A percentile compares a stretch with the other conserved stretches of the same genome.
Evolutionary conservation across 1,139 yeast genomes (phyloP).

Genomic region (Sugiyamaella novakii): DNA sequence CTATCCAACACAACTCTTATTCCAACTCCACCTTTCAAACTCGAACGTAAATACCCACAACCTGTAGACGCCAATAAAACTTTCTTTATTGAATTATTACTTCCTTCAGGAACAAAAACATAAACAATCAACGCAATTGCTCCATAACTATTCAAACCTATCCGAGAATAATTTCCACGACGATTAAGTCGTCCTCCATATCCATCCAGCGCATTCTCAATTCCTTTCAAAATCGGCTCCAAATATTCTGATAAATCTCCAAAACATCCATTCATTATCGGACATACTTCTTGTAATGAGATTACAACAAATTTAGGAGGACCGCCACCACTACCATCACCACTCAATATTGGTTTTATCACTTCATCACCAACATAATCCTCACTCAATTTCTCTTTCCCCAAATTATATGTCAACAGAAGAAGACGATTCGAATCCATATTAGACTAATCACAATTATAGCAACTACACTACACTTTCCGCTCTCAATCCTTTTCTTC

Average conservation of each 20-base stretch:
- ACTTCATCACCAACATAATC: constrained; percentile 30
- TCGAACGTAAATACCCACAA: constrained; percentile 59
- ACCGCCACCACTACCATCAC: constrained; percentile 12
- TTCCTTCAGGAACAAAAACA: constrained; percentile 36
- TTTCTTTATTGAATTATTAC: constrained; percentile 34
- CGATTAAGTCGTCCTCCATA: constrained; percentile 38
- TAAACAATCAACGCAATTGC: constrained; percentile 65
- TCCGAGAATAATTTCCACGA: constrained; percentile 45
- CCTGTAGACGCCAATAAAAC: constrained; percentile 40
- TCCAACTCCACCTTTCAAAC: constrained; percentile 76
- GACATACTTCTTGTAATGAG: constrained; percentile 75
- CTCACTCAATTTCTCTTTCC: constrained; percentile 40
- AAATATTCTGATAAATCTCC: constrained; percentile 48
- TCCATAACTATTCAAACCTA: constrained; percentile 58
- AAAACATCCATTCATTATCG: constrained; percentile 65
- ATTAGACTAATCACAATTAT: not conserved
- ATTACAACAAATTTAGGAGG: constrained; percentile 58
- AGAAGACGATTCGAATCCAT: constrained; percentile 3
- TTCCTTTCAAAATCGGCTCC: constrained; percentile 46
- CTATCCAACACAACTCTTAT: constrained; percentile 50
- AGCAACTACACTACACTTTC: not conserved
- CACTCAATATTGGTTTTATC: constrained; percentile 21
- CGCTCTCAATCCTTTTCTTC: not conserved
- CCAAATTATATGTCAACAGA: constrained; percentile 47
- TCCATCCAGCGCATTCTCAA: constrained; percentile 48